Conservation (phyloP, 805 yeast genomes). For the Groenewaldozyma salmanticensis region DNA sequence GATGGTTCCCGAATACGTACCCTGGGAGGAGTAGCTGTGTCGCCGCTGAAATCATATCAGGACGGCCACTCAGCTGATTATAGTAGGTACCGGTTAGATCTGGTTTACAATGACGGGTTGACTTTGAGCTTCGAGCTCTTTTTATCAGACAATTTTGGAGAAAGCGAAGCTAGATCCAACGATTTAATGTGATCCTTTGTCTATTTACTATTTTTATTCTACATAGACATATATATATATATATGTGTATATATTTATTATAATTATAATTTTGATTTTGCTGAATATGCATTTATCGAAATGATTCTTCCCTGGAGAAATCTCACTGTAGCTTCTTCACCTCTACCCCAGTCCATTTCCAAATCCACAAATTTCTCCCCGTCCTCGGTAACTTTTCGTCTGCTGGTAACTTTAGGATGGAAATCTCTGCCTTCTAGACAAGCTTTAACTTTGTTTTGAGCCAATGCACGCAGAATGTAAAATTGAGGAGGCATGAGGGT, state of each 20-base stretch:
- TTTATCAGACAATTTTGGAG: not conserved
- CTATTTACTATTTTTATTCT: not conserved
- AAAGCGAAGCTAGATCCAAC: not conserved
- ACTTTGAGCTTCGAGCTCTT: slow-evolving; percentile 7
- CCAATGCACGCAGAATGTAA: slow-evolving; percentile 16
- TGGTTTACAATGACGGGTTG: slow-evolving; percentile 13
- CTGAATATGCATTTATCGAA: not conserved
- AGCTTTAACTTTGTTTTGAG: slow-evolving; percentile 6
- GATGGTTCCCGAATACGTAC: slow-evolving; percentile 7
- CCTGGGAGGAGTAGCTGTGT: slow-evolving; percentile 12
- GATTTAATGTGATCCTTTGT: not conserved
- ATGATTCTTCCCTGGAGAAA: not conserved
- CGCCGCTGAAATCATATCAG: slow-evolving; percentile 4
- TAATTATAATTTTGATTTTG: not conserved
- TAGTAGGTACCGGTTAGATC: slow-evolving; percentile 3
- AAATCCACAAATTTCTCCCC: not conserved
- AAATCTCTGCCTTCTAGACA: slow-evolving; percentile 13
- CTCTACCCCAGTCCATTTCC: slow-evolving; percentile 1
- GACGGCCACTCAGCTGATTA: not conserved
- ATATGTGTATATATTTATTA: not conserved
- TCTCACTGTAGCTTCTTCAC: slow-evolving; percentile 1
- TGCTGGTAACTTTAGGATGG: slow-evolving; percentile 13
- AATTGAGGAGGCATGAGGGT: slow-evolving; percentile 26
- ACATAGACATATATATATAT: not conserved
- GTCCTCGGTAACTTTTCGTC: not conserved